Evolutionary conservation across 2,329 filamentous ascomycete genomes (phyloP).

Genomic region (Neurospora sp.): DNA sequence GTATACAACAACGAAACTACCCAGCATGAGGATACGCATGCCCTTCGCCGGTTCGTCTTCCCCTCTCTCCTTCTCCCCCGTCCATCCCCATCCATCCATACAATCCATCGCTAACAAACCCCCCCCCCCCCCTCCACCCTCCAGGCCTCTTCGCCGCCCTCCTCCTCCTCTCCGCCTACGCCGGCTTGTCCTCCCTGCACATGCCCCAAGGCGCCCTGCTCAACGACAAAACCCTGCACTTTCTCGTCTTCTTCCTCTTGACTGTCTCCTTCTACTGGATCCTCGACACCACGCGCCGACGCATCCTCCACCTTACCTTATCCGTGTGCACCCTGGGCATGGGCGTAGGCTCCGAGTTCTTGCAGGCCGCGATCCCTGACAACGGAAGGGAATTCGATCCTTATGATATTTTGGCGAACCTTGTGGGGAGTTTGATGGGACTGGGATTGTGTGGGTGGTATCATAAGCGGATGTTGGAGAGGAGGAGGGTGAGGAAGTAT

Average conservation of each 20-base stretch:
- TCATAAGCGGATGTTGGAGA: slow-evolving; percentile 89
- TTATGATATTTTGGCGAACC: slow-evolving; percentile 80
- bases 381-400: slow-evolving; percentile 65
- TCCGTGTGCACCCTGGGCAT: slow-evolving; percentile 65
- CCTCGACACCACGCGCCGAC: slow-evolving; percentile 78
- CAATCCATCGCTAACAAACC: neutral
- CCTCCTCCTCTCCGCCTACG: slow-evolving; percentile 66
- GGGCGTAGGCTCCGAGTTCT: slow-evolving; percentile 64
- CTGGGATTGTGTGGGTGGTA: slow-evolving; percentile 79
- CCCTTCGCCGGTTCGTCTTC: slow-evolving; percentile 69
- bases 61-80: slow-evolving; percentile 6
- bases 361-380: slow-evolving; percentile 60
- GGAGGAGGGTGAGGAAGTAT: slow-evolving; percentile 69
- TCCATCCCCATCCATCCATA: neutral
- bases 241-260: slow-evolving; percentile 80
- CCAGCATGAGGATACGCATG: slow-evolving; percentile 71
- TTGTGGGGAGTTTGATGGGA: slow-evolving; percentile 65
- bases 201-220: slow-evolving; percentile 45
- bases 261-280: slow-evolving; percentile 94
- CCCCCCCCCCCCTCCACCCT: neutral
- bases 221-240: slow-evolving; percentile 86
- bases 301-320: slow-evolving; percentile 75
- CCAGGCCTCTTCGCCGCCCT: slow-evolving; percentile 61
- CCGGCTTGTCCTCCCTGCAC: slow-evolving; percentile 62
- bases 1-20: neutral